These are phyloP conservation scores for Sindora glabra DNA, from an alignment of 306 rosid genomes.

Conservation along the genomic window DNA sequence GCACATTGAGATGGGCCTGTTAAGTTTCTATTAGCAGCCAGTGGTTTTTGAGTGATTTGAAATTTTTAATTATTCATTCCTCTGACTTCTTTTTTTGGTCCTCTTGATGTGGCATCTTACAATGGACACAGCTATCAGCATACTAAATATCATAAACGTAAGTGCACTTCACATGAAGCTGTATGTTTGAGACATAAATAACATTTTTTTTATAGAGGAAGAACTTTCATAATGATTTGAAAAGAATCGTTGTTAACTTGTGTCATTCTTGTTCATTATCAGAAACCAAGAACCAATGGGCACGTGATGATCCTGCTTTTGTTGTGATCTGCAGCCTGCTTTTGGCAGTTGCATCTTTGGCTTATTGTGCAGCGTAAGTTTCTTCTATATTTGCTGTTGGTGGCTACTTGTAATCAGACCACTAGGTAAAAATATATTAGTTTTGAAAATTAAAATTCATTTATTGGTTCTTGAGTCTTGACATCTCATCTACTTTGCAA, in stretches of 20 bases:
- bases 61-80: conserved; percentile 10
- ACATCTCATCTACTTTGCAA: conserved; percentile 7
- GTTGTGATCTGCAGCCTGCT: conserved; percentile 98
- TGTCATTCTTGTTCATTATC: conserved; percentile 43
- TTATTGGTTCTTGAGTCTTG: neutral
- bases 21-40: too few species aligned
- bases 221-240: neutral
- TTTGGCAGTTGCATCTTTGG: conserved; percentile 75
- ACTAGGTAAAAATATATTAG: conserved; percentile 3
- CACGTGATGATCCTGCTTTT: conserved; percentile 99
- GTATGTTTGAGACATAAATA: neutral
- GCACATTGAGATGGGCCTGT: too few species aligned
- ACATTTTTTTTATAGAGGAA: too few species aligned
- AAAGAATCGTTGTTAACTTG: too few species aligned
- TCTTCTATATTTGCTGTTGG: conserved; percentile 20
- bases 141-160: conserved; percentile 98
- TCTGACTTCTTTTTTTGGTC: conserved; percentile 24
- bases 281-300: conserved; percentile 99
- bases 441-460: conserved; percentile 9
- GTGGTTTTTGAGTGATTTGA: too few species aligned
- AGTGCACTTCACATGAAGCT: conserved; percentile 37
- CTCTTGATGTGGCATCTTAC: conserved; percentile 41
- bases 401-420: conserved; percentile 7
- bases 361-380: conserved; percentile 98
- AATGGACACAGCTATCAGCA: conserved; percentile 90